A percentile compares a stretch with the other conserved stretches of the same genome.
These are phyloP conservation scores for Ophidiomyces ophidiicola DNA, from an alignment of 2,329 filamentous ascomycete species.

Conservation along the genomic window DNA sequence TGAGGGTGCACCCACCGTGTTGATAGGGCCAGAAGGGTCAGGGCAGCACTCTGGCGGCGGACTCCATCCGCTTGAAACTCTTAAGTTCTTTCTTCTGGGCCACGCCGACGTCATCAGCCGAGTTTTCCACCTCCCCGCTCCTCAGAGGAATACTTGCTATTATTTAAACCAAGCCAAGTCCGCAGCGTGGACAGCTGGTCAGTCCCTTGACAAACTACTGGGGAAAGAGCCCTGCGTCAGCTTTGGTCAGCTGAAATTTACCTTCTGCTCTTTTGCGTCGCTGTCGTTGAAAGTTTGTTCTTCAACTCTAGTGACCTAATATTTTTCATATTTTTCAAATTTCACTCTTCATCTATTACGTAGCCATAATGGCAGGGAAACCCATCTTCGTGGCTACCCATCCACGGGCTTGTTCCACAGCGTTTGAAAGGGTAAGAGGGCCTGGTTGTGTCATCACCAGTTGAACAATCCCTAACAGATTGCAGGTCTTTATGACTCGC, in stretches of 20 bases:
- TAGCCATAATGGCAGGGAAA: conserved; percentile 54
- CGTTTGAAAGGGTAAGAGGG: conserved; percentile 73
- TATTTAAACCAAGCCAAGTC: no score
- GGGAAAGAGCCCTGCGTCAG: no score
- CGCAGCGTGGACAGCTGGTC: no score
- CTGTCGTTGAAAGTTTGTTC: not conserved
- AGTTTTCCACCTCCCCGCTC: conserved; percentile 8
- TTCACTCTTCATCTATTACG: conserved; percentile 3
- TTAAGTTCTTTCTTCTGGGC: conserved; percentile 10
- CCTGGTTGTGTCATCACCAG: not conserved
- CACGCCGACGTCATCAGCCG: conserved; percentile 8
- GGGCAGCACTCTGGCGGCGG: conserved; percentile 3
- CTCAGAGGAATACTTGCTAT: not conserved
- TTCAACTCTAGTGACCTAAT: not conserved
- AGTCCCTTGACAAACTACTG: no score
- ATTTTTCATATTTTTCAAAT: not conserved
- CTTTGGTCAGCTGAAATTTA: no score
- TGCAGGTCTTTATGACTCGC: conserved; percentile 89
- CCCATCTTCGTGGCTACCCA: conserved; percentile 90
- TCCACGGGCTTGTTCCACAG: conserved; percentile 87
- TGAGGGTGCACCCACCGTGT: not conserved
- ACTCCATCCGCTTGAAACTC: conserved; percentile 4
- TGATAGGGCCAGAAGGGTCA: conserved; percentile 5
- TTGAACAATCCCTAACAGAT: conserved; percentile 12
- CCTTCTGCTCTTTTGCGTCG: not conserved